Percentiles rank a stretch among this genome's conserved stretches.
phyloP scores from a whole-genome alignment of 495 filamentous ascomycete genomes.

The Daldinia bambusicola region DNA sequence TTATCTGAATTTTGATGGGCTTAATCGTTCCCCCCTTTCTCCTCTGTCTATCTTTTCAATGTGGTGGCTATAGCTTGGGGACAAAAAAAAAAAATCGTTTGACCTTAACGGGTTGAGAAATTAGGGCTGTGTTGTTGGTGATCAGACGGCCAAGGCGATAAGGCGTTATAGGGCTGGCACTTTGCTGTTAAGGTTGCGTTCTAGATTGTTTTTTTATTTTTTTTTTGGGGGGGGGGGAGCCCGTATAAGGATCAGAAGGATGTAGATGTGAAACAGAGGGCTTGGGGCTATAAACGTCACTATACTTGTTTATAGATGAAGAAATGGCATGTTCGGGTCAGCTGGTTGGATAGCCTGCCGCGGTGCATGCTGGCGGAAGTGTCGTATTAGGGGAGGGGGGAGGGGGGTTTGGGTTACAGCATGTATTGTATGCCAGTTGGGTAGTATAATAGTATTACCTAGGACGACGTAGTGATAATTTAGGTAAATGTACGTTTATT shows the following conservation, averaged over 20 bases:
- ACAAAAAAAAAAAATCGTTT: too few species aligned
- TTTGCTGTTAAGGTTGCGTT: neutral
- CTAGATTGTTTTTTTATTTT: too few species aligned
- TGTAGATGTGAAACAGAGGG: conserved; percentile 3
- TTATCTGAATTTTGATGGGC: neutral
- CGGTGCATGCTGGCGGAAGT: neutral
- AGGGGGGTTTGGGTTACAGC: neutral
- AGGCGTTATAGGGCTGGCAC: neutral
- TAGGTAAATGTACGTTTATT: too few species aligned
- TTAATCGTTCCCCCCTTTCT: too few species aligned
- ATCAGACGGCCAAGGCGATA: neutral
- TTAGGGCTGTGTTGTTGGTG: neutral
- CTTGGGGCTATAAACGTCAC: neutral
- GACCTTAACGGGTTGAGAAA: too few species aligned
- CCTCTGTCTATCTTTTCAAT: too few species aligned
- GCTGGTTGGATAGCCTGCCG: neutral
- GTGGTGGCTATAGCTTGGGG: too few species aligned
- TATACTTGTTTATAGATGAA: neutral
- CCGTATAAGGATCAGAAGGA: conserved; percentile 2
- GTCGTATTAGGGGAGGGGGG: neutral
- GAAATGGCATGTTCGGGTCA: neutral
- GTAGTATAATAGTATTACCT: too few species aligned
- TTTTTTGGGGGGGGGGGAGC: neutral
- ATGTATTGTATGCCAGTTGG: too few species aligned
- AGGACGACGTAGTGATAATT: too few species aligned